phyloP scores from a whole-genome alignment of 2,329 filamentous ascomycete species.

The Sporothrix brasiliensis region DNA sequence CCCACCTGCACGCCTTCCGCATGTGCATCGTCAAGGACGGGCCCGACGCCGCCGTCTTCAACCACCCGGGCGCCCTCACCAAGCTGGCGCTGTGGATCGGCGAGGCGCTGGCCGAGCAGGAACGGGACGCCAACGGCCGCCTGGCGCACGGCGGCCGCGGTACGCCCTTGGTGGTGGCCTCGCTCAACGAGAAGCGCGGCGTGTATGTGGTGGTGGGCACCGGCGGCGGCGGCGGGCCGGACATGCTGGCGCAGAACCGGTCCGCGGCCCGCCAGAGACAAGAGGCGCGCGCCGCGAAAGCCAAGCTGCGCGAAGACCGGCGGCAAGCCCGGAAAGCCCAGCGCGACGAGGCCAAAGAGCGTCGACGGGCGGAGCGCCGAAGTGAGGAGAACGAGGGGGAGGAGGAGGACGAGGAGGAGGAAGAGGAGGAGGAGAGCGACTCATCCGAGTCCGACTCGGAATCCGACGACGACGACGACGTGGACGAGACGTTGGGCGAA shows the following conservation, averaged over 20 bases:
- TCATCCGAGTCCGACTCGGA: conserved; percentile 44
- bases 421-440: conserved; percentile 41
- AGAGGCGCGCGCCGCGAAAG: conserved; percentile 65
- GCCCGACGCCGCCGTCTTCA: conserved; percentile 87
- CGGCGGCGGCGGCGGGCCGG: conserved; percentile 79
- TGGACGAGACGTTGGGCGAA: conserved; percentile 52
- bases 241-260: conserved; percentile 65
- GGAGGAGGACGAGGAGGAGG: conserved; percentile 12
- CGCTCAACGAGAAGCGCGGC: conserved; percentile 81
- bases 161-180: conserved; percentile 86
- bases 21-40: conserved; percentile 96
- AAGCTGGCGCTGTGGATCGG: conserved; percentile 94
- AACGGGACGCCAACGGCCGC: conserved; percentile 73
- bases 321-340: conserved; percentile 60
- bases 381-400: not conserved
- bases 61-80: conserved; percentile 86
- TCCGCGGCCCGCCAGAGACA: conserved; percentile 66
- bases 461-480: conserved; percentile 40
- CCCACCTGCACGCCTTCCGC: conserved; percentile 87
- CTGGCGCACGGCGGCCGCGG: conserved; percentile 69
- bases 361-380: conserved; percentile 53
- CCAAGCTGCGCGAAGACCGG: conserved; percentile 63
- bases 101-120: conserved; percentile 87
- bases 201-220: conserved; percentile 94
- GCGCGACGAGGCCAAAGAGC: conserved; percentile 64